These are phyloP conservation scores for Heliamphora pulchella DNA, from an alignment of 179 eudicot genomes.

Conservation along the genomic window DNA sequence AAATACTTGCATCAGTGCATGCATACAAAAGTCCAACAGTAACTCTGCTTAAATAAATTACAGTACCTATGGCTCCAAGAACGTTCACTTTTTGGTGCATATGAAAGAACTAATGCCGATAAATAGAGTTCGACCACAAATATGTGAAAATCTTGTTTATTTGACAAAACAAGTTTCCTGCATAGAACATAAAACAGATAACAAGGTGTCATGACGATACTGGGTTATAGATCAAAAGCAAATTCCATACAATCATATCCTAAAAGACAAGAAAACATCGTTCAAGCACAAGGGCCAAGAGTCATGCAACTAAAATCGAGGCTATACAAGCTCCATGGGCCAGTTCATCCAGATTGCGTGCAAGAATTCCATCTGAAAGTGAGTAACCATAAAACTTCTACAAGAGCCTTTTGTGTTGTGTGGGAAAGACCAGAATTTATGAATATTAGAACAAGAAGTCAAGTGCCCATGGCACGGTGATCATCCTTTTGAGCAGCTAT, in stretches of 20 bases:
- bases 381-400: neutral
- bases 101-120: slow-evolving; percentile 66
- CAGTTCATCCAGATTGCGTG: neutral
- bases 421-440: too few species aligned
- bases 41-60: neutral
- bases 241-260: neutral
- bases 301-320: too few species aligned
- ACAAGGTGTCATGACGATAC: slow-evolving; percentile 5
- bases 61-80: slow-evolving; percentile 86
- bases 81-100: slow-evolving; percentile 77
- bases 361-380: neutral
- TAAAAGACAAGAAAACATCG: neutral
- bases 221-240: neutral
- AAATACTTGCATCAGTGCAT: neutral
- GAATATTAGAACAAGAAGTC: too few species aligned
- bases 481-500: neutral
- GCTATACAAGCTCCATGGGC: too few species aligned
- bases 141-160: slow-evolving; percentile 27
- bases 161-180: slow-evolving; percentile 68
- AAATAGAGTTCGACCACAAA: slow-evolving; percentile 52
- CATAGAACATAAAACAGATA: slow-evolving; percentile 13
- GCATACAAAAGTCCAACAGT: neutral
- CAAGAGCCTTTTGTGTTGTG: neutral
- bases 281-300: neutral
- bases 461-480: neutral